phyloP scores from a whole-genome alignment of 345 rosid species.

The Ailanthus altissimus region DNA sequence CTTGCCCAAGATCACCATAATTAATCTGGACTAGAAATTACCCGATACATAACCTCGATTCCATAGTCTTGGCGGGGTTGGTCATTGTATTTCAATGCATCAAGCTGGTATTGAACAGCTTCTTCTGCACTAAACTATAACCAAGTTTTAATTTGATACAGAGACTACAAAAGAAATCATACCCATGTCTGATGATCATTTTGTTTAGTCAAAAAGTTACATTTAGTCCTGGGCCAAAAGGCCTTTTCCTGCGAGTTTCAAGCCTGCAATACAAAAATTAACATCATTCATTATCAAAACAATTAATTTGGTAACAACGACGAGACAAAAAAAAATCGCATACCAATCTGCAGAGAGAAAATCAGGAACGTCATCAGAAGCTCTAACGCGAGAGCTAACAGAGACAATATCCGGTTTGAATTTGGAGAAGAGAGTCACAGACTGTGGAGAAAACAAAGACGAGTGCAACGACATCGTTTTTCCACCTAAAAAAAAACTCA shows the following conservation, averaged over 20 bases:
- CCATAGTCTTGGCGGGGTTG: constrained; percentile 90
- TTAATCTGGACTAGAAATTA: constrained; percentile 22
- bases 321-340: background rate
- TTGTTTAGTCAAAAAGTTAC: constrained; percentile 40
- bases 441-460: constrained; percentile 35
- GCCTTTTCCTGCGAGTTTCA: constrained; percentile 81
- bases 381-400: constrained; percentile 43
- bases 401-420: constrained; percentile 33
- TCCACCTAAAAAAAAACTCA: background rate
- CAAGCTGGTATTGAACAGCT: constrained; percentile 77
- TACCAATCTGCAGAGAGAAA: constrained; percentile 88
- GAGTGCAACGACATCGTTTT: constrained; percentile 60
- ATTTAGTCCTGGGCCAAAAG: constrained; percentile 82
- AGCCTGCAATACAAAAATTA: constrained; percentile 55
- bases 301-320: background rate
- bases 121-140: constrained; percentile 91
- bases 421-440: constrained; percentile 36
- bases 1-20: background rate
- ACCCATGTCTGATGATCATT: background rate
- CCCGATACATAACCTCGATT: constrained; percentile 91
- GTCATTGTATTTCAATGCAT: constrained; percentile 81
- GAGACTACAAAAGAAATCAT: constrained; percentile 10
- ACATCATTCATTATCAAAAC: background rate
- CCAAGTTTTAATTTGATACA: constrained; percentile 21
- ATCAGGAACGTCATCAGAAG: constrained; percentile 85